Evolutionary conservation across 1,284 basidiomycete species (phyloP).

Genomic region (Ustilago bromivora): DNA sequence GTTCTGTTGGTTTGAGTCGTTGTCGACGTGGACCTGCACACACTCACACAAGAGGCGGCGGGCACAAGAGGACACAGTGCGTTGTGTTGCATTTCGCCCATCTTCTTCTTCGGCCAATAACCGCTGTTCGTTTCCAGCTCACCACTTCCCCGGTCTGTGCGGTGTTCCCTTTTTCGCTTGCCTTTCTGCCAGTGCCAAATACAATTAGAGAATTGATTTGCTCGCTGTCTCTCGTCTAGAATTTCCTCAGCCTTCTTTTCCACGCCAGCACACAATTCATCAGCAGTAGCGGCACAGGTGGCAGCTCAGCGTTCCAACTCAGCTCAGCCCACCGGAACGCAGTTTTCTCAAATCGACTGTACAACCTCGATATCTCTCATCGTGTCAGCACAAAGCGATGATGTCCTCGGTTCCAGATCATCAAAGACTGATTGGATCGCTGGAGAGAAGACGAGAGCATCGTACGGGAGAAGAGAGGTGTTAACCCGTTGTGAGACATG

Average conservation of each 20-base stretch:
- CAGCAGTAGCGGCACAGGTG: background rate
- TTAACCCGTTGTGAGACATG: background rate
- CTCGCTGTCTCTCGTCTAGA: background rate
- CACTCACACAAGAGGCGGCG: background rate
- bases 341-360: background rate
- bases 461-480: background rate
- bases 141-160: conserved; percentile 39
- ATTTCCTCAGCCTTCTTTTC: conserved; percentile 36
- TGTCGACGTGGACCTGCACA: conserved; percentile 37
- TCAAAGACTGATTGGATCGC: background rate
- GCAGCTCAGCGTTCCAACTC: conserved; percentile 4
- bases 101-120: conserved; percentile 21
- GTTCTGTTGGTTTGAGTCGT: conserved; percentile 16
- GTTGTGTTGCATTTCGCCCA: background rate
- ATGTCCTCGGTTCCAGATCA: background rate
- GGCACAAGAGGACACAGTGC: background rate
- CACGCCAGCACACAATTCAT: conserved; percentile 12
- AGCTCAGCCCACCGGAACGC: background rate
- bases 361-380: background rate
- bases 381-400: too few relatives aligned
- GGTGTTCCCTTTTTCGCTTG: background rate
- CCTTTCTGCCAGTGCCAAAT: too few relatives aligned
- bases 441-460: background rate
- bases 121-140: conserved; percentile 23
- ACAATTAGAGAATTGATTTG: too few relatives aligned